Evolutionary conservation across 768 basidiomycete genomes (phyloP).

Genomic region (Amanita phalloides): DNA sequence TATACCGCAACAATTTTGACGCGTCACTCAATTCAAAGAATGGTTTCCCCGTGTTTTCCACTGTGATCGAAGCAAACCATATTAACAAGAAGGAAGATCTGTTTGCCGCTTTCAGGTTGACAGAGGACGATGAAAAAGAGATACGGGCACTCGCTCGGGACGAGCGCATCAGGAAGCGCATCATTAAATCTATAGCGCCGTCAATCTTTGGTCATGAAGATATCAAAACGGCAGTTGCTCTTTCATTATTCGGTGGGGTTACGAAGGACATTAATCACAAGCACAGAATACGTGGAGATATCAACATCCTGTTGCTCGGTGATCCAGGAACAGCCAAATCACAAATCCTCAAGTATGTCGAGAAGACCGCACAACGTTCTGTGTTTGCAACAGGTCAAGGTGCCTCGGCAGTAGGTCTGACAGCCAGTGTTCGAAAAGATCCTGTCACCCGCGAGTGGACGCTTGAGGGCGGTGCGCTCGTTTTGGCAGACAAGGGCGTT

Average conservation of each 20-base stretch:
- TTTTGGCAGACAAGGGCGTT: conserved; percentile 96
- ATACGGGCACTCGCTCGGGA: conserved; percentile 83
- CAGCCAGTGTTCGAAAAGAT: conserved; percentile 97
- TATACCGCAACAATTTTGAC: conserved; percentile 98
- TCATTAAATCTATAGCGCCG: conserved; percentile 97
- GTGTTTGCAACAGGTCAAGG: conserved; percentile 99
- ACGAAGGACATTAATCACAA: conserved; percentile 96
- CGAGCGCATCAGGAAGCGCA: conserved; percentile 92
- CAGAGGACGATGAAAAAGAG: conserved; percentile 92
- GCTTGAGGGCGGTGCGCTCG: conserved; percentile 93
- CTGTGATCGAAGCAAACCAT: conserved; percentile 96
- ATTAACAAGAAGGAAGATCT: conserved; percentile 99
- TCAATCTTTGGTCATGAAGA: conserved; percentile 99
- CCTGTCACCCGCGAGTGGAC: conserved; percentile 98
- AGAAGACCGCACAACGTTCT: conserved; percentile 96
- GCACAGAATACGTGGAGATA: conserved; percentile 93
- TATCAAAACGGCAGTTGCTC: conserved; percentile 94
- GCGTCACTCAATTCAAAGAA: conserved; percentile 97
- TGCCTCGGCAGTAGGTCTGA: conserved; percentile 95
- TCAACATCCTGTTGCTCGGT: conserved; percentile 91
- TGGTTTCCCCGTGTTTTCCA: conserved; percentile 98
- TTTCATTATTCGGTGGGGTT: conserved; percentile 91
- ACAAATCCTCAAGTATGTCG: conserved; percentile 97
- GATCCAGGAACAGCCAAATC: conserved; percentile 99
- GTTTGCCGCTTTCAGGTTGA: conserved; percentile 95